A percentile compares a stretch with the other conserved stretches of the same genome.
phyloP scores from a whole-genome alignment of 306 rosid species.

The Arachis hypogaea region DNA sequence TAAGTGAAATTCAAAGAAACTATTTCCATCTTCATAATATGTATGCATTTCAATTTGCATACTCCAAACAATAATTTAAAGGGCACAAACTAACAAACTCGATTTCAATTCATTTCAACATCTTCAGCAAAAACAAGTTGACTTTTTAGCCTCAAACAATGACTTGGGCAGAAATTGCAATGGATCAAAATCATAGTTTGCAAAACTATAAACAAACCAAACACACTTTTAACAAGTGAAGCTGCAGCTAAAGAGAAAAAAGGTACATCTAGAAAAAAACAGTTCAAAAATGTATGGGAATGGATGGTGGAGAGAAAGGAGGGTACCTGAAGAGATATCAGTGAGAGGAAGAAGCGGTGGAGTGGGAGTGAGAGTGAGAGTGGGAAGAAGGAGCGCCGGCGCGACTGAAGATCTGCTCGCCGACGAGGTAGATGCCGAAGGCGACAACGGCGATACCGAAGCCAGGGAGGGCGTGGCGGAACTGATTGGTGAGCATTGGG shows the following conservation, averaged over 20 bases:
- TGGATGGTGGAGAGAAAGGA: too few relatives aligned
- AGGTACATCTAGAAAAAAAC: too few relatives aligned
- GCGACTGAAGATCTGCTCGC: too few relatives aligned
- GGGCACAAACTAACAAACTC: not conserved
- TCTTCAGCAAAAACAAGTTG: not conserved
- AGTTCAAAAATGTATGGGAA: too few relatives aligned
- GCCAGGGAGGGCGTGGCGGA: too few relatives aligned
- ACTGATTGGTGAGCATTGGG: too few relatives aligned
- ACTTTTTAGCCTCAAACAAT: not conserved
- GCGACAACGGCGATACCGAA: too few relatives aligned
- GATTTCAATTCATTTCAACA: not conserved
- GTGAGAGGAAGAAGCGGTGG: too few relatives aligned
- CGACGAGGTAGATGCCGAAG: too few relatives aligned
- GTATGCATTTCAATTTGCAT: not conserved
- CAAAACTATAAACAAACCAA: not conserved
- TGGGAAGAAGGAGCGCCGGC: too few relatives aligned
- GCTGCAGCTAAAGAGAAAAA: not conserved
- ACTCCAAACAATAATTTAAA: not conserved
- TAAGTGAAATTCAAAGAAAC: not conserved
- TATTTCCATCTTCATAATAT: not conserved
- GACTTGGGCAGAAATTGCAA: not conserved
- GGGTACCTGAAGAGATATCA: too few relatives aligned
- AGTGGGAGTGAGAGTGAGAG: too few relatives aligned
- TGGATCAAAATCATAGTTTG: not conserved
- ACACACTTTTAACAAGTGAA: constrained; percentile 4